A percentile compares a stretch with the other conserved stretches of the same genome.
These are phyloP conservation scores for Allium sativum DNA, from an alignment of 106 monocot species.

Conservation along the genomic window DNA sequence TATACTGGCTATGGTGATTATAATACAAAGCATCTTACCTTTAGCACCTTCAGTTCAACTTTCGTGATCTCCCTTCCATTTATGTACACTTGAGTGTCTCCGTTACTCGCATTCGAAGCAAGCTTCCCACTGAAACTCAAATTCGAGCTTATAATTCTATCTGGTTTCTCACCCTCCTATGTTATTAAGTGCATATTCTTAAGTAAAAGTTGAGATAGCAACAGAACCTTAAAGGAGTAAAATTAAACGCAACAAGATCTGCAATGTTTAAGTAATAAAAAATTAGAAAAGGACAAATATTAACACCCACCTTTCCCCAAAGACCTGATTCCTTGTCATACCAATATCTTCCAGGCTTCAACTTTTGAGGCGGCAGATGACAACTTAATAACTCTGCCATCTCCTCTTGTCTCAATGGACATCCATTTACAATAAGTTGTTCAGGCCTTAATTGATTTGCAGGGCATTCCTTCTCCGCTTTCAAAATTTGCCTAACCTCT, in stretches of 20 bases:
- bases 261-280: too few species aligned
- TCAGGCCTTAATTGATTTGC: conserved; percentile 86
- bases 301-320: conserved; percentile 76
- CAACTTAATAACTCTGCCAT: conserved; percentile 84
- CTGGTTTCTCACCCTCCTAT: conserved; percentile 85
- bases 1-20: too few species aligned
- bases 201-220: too few species aligned
- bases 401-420: conserved; percentile 65
- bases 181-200: background rate
- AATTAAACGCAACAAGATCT: too few species aligned
- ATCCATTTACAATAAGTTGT: conserved; percentile 80
- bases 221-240: too few species aligned
- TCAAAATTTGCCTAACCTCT: conserved; percentile 87
- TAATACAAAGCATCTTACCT: conserved; percentile 21
- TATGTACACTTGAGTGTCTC: conserved; percentile 81
- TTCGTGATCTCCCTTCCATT: conserved; percentile 93
- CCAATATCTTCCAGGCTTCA: conserved; percentile 94
- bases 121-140: conserved; percentile 84
- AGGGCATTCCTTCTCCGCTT: conserved; percentile 83
- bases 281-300: background rate
- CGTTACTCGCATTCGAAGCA: conserved; percentile 65
- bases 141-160: conserved; percentile 75
- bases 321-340: conserved; percentile 97
- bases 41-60: conserved; percentile 63
- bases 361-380: conserved; percentile 60